Evolutionary conservation across 257 asterid genomes (phyloP).

Genomic region (Solanum sejunctum): DNA sequence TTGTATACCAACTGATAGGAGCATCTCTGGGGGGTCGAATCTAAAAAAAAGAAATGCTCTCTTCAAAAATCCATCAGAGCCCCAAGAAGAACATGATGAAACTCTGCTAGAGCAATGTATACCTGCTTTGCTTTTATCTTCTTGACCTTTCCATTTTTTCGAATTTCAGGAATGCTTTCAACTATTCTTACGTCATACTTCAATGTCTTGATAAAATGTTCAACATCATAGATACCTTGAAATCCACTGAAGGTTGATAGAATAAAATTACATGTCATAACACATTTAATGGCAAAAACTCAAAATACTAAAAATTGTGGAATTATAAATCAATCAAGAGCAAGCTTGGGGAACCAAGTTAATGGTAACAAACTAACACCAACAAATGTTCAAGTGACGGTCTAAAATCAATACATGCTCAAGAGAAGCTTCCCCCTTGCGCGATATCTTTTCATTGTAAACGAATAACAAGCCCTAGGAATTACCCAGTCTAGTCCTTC

Average conservation of each 20-base stretch:
- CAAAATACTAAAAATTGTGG: neutral
- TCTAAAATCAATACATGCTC: neutral
- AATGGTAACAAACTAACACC: neutral
- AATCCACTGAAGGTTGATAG: constrained; percentile 53
- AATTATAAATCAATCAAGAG: neutral
- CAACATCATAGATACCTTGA: constrained; percentile 87
- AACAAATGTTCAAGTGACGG: neutral
- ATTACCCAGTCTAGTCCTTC: neutral
- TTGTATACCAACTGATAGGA: constrained; percentile 82
- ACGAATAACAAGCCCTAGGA: neutral
- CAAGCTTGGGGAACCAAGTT: neutral
- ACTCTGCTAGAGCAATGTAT: constrained; percentile 1
- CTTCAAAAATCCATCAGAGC: constrained; percentile 6
- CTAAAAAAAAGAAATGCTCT: constrained; percentile 24
- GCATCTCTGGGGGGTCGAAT: constrained; percentile 96
- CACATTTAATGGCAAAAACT: neutral
- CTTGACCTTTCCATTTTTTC: constrained; percentile 74
- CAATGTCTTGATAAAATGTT: constrained; percentile 79
- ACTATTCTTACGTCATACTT: constrained; percentile 78
- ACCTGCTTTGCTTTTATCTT: constrained; percentile 88
- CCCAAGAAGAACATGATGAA: neutral
- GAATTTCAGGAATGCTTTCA: constrained; percentile 79
- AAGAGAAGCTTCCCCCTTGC: neutral
- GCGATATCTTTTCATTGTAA: neutral
- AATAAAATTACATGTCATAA: constrained; percentile 1